Evolutionary conservation across 179 eudicot genomes (phyloP).

Genomic region (Camellia oleifera): DNA sequence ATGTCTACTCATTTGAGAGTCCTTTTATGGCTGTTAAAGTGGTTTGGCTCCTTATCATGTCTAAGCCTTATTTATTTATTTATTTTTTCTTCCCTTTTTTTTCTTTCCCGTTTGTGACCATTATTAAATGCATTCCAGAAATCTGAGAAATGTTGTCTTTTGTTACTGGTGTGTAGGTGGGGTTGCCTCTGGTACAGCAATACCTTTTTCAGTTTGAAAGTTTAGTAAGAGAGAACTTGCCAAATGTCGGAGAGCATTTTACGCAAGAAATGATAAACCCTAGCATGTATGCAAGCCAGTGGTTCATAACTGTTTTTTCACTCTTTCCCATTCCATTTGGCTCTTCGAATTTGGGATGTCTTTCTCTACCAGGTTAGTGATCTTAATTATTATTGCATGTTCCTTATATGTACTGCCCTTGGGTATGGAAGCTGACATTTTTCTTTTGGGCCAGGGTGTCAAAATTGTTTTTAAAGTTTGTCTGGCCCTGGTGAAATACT

Average conservation of each 20-base stretch:
- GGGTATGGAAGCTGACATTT: conserved; percentile 6
- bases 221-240: conserved; percentile 70
- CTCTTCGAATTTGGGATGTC: conserved; percentile 97
- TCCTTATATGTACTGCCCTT: neutral
- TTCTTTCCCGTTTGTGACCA: neutral
- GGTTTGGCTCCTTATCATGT: neutral
- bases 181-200: conserved; percentile 96
- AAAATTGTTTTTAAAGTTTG: conserved; percentile 89
- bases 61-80: neutral
- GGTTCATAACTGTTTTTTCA: conserved; percentile 97
- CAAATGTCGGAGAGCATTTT: conserved; percentile 93
- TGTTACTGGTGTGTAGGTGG: conserved; percentile 57
- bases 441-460: conserved; percentile 54
- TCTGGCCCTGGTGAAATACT: conserved; percentile 76
- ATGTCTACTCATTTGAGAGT: too few species aligned
- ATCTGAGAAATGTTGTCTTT: conserved; percentile 5
- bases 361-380: conserved; percentile 81
- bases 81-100: too few species aligned
- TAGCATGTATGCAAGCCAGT: conserved; percentile 99
- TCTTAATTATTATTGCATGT: neutral
- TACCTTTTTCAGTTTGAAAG: conserved; percentile 86
- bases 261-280: conserved; percentile 85
- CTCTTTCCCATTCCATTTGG: conserved; percentile 92
- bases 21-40: too few species aligned
- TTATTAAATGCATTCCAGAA: conserved; percentile 4